Evolutionary conservation across 2,329 filamentous ascomycete genomes (phyloP).

Genomic region (Didymella exigua): DNA sequence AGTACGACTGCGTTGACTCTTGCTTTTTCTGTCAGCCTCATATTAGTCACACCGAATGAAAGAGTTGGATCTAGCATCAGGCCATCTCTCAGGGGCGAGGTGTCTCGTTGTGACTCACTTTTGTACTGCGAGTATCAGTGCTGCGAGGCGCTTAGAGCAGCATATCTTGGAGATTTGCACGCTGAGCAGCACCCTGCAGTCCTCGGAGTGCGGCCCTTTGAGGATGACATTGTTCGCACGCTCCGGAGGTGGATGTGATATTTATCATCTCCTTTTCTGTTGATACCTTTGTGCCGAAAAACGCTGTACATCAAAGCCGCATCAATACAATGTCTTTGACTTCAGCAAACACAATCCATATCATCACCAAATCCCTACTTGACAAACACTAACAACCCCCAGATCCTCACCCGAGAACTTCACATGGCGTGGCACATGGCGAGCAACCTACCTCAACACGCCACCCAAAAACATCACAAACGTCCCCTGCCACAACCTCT

Average conservation of each 20-base stretch:
- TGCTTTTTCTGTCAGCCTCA: constrained; percentile 4
- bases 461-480: constrained; percentile 58
- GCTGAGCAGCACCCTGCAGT: not conserved
- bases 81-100: not conserved
- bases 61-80: not conserved
- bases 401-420: constrained; percentile 57
- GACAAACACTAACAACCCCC: not conserved
- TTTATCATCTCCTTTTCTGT: not conserved
- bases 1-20: constrained; percentile 52
- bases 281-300: not conserved
- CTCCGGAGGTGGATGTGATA: not conserved
- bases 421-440: constrained; percentile 83
- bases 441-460: constrained; percentile 73
- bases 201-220: not conserved
- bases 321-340: constrained; percentile 5
- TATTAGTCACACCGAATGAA: not conserved
- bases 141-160: not conserved
- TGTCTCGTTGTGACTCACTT: not conserved
- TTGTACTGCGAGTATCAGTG: too few relatives aligned
- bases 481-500: constrained; percentile 78
- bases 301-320: not conserved
- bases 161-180: not conserved
- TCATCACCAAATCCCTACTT: not conserved
- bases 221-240: too few relatives aligned
- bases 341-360: not conserved